A percentile compares a stretch with the other conserved stretches of the same genome.
phyloP scores from a whole-genome alignment of 2,329 filamentous ascomycete species.

The Samsoniella hepiali region DNA sequence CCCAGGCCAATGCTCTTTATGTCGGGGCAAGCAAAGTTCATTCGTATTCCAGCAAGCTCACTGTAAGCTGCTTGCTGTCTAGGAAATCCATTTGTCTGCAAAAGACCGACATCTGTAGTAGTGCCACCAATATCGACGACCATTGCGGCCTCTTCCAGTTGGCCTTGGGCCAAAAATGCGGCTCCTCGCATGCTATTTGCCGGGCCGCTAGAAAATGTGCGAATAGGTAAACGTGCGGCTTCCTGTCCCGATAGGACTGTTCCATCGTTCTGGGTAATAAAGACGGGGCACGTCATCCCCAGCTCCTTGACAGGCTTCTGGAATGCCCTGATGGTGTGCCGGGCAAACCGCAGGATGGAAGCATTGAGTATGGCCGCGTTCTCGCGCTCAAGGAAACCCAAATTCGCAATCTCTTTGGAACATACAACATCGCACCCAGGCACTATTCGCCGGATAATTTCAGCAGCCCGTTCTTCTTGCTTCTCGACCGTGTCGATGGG shows the following conservation, averaged over 20 bases:
- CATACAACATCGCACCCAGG: slow-evolving; percentile 45
- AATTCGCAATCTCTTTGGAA: slow-evolving; percentile 50
- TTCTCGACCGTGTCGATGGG: slow-evolving; percentile 47
- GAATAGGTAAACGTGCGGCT: slow-evolving; percentile 55
- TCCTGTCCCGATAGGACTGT: slow-evolving; percentile 53
- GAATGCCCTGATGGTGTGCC: slow-evolving; percentile 55
- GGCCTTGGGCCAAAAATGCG: slow-evolving; percentile 50
- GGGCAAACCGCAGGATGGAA: slow-evolving; percentile 56
- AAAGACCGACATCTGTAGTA: slow-evolving; percentile 60
- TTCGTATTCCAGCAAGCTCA: slow-evolving; percentile 59
- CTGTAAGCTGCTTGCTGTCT: slow-evolving; percentile 61
- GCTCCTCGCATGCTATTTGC: slow-evolving; percentile 64
- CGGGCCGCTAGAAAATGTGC: slow-evolving; percentile 60
- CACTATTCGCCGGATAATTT: slow-evolving; percentile 39
- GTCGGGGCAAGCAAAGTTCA: slow-evolving; percentile 58
- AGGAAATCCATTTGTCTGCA: slow-evolving; percentile 61
- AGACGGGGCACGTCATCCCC: slow-evolving; percentile 51
- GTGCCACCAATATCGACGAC: slow-evolving; percentile 67
- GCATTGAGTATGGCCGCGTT: slow-evolving; percentile 65
- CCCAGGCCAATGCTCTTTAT: slow-evolving; percentile 59
- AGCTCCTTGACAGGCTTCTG: slow-evolving; percentile 48
- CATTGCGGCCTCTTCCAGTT: slow-evolving; percentile 44
- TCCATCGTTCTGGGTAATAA: slow-evolving; percentile 63
- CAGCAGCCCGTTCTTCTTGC: slow-evolving; percentile 48
- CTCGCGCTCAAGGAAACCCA: slow-evolving; percentile 58